Evolutionary conservation across 352 stramenopile species (phyloP), one percentile per base, ranked within the genome.

Genomic region (Lagenidium giganteum): DNA sequence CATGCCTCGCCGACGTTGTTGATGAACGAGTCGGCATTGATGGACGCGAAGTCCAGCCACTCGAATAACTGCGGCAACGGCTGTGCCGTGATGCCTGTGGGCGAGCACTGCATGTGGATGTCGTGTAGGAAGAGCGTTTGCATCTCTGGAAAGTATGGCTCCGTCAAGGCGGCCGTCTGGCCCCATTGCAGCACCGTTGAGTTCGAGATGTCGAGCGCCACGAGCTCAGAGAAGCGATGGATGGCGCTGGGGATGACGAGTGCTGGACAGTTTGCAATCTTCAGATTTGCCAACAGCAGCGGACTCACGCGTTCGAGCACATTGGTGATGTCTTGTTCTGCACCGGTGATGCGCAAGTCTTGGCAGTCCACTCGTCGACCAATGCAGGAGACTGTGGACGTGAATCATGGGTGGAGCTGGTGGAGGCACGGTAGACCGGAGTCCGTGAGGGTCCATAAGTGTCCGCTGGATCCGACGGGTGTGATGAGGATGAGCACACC

Each of bases 21-120:
- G 1, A 58, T 26, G 17, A 51, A 17, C 5, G 20, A 13, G 5
- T 6, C 30, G 8, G 11, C 12, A 13, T 58, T n/a, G 12, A 43
- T 20, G 22, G n/a, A 8, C 1, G 37, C n/a, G 8, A 52, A 25
- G 5, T 33, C 18, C 17, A 58, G 35, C 42, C 36, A 58, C 25
- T 58, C 50, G 21, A 58, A 1, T 12, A 16, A 42, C 12, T 20
- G 7, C 0, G 49, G 18, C 0, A 57, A 3, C 4, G 40, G 48
- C 5, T 35, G 2, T 2, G 7, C 2, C 11, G 41, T 35, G 1
- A 33, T 2, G 0, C 41, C 34, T 5, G n/a, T 34, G 33, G 5
- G 46, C 28, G 11, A 22, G 17, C 23, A 37, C 26, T n/a, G 42
- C 22, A 7, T 45, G 27, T 26, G 13, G 6, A 57, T 18, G 6